These are phyloP conservation scores for Trichoderma sp. DNA, from an alignment of 2,329 filamentous ascomycete genomes.

Conservation along the genomic window DNA sequence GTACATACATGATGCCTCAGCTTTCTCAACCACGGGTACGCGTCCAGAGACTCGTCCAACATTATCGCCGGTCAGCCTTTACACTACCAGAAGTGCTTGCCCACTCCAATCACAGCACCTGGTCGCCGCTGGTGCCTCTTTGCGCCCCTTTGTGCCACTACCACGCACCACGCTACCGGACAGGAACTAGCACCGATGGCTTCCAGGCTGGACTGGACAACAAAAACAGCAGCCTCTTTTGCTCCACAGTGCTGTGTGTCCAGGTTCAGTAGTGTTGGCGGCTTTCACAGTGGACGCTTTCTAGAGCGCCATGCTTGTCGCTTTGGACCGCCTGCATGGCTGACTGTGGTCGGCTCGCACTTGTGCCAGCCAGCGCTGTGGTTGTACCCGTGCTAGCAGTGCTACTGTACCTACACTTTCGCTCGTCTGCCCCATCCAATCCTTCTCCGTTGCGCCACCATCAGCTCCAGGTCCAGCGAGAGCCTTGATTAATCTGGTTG, in stretches of 20 bases:
- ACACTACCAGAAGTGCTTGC: background rate
- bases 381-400: background rate
- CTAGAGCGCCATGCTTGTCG: background rate
- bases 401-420: background rate
- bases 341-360: background rate
- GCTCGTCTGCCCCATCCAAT: slow-evolving; percentile 2
- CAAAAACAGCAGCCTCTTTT: background rate
- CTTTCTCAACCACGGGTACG: background rate
- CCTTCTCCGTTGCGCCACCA: slow-evolving; percentile 15
- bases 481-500: slow-evolving; percentile 17
- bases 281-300: background rate
- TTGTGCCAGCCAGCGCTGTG: background rate
- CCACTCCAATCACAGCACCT: background rate
- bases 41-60: background rate
- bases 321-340: background rate
- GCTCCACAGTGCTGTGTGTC: background rate
- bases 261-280: slow-evolving; percentile 5
- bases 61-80: background rate
- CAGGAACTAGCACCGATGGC: background rate
- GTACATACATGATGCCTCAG: background rate
- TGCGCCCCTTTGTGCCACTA: background rate
- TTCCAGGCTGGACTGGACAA: background rate
- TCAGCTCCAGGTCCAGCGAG: slow-evolving; percentile 11
- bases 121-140: background rate
- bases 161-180: background rate